Evolutionary conservation across 140 eudicot species (phyloP).

Genomic region (Oenanthe javanica): DNA sequence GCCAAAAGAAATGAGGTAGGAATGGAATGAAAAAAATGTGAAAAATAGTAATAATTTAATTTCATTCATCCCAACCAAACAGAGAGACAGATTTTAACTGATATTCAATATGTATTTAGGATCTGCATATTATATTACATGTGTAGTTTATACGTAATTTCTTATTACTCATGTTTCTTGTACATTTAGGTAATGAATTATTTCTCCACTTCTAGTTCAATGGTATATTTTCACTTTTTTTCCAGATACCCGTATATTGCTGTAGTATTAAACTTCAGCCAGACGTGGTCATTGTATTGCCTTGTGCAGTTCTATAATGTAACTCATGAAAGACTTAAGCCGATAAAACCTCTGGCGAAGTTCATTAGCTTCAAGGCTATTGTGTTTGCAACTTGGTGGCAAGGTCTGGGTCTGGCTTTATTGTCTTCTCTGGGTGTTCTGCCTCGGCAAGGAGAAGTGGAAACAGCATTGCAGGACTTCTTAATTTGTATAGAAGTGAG

Average conservation of each 20-base stretch:
- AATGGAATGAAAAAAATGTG: not conserved
- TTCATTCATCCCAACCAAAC: not conserved
- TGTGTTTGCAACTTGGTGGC: conserved; percentile 99
- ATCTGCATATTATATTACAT: not conserved
- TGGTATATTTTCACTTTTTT: not conserved
- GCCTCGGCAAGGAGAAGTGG: conserved; percentile 49
- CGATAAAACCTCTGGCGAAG: conserved; percentile 85
- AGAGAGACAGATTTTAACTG: not conserved
- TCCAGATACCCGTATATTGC: conserved; percentile 91
- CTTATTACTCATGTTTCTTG: not conserved
- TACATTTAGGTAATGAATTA: not conserved
- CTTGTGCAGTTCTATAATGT: conserved; percentile 90
- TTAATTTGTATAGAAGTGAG: conserved; percentile 70
- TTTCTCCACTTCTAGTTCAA: not conserved
- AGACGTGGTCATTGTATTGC: conserved; percentile 97
- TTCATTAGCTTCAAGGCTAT: conserved; percentile 97
- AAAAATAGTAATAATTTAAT: not conserved
- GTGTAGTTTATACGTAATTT: not conserved
- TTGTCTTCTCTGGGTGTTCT: conserved; percentile 51
- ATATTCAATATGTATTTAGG: not conserved
- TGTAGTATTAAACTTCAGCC: conserved; percentile 82
- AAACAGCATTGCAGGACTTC: conserved; percentile 83
- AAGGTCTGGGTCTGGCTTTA: conserved; percentile 86
- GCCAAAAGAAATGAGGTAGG: not conserved
- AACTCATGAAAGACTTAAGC: conserved; percentile 60